Conservation (phyloP, 2,329 filamentous ascomycete genomes). For the Aspergillus niger region DNA sequence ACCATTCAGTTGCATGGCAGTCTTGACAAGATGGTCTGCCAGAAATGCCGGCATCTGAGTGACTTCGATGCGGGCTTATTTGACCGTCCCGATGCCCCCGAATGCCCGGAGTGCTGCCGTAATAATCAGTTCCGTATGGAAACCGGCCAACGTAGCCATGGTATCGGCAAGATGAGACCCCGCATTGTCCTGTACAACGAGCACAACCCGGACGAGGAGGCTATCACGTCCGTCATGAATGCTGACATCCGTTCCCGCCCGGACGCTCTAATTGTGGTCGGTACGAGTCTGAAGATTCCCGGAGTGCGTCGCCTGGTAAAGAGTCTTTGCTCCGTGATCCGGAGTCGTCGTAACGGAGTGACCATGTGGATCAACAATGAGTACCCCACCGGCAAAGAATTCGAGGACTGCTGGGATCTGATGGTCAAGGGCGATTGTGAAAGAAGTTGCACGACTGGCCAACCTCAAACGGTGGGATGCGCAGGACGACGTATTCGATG, state of each 20-base stretch:
- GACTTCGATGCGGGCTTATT: constrained; percentile 80
- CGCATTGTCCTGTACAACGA: constrained; percentile 98
- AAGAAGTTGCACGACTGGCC: constrained; percentile 77
- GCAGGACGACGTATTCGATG: constrained; percentile 42
- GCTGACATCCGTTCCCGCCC: constrained; percentile 83
- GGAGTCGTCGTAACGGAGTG: constrained; percentile 73
- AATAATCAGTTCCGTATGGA: constrained; percentile 75
- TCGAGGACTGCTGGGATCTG: constrained; percentile 92
- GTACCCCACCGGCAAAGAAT: constrained; percentile 75
- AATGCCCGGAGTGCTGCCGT: constrained; percentile 72
- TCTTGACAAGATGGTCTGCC: constrained; percentile 93
- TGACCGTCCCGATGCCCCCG: constrained; percentile 77
- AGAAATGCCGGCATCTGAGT: constrained; percentile 79
- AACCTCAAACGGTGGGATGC: constrained; percentile 63
- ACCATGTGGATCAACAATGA: constrained; percentile 96
- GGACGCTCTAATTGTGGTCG: constrained; percentile 91
- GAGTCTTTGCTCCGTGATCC: constrained; percentile 86
- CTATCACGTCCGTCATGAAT: constrained; percentile 86
- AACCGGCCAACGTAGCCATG: constrained; percentile 87
- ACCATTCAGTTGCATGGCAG: constrained; percentile 94
- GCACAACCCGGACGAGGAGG: constrained; percentile 92
- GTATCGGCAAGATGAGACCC: constrained; percentile 84
- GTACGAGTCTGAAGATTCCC: constrained; percentile 92
- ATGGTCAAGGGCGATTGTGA: constrained; percentile 87
- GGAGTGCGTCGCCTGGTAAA: constrained; percentile 86